Conservation (phyloP, 2,329 filamentous ascomycete species). For the Venturia nashicola region DNA sequence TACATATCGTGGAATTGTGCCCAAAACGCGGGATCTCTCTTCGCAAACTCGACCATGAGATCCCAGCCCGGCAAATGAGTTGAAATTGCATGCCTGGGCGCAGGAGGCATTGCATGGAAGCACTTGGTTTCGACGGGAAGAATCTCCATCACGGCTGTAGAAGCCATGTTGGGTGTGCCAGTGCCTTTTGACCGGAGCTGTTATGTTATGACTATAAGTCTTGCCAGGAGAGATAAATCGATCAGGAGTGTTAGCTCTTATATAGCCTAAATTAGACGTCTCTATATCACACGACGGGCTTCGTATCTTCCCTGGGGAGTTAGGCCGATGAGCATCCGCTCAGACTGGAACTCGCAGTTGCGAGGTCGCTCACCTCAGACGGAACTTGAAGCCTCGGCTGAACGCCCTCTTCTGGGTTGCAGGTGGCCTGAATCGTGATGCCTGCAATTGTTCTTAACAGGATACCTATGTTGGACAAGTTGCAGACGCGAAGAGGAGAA, state of each 20-base stretch:
- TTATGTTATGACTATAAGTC: background rate
- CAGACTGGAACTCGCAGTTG: background rate
- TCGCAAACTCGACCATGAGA: slow-evolving; percentile 7
- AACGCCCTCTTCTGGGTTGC: background rate
- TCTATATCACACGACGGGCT: background rate
- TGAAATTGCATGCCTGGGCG: slow-evolving; percentile 3
- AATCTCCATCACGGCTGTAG: slow-evolving; percentile 1
- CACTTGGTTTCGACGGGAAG: background rate
- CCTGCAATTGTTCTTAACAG: background rate
- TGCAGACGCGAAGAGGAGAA: background rate
- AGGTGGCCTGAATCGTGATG: background rate
- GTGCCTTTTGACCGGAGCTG: background rate
- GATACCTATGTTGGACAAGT: background rate
- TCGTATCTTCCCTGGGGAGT: background rate
- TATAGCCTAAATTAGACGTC: background rate
- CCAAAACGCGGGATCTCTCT: slow-evolving; percentile 8
- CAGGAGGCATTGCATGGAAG: slow-evolving; percentile 4
- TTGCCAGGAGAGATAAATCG: background rate
- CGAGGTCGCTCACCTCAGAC: background rate
- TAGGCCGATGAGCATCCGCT: background rate
- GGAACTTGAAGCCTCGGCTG: background rate
- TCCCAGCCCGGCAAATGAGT: slow-evolving; percentile 9
- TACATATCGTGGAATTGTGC: slow-evolving; percentile 10
- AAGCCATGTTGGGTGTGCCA: background rate
- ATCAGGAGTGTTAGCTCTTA: background rate